These are phyloP conservation scores for Daldinia bambusicola DNA, from an alignment of 495 filamentous ascomycete genomes.

Conservation along the genomic window DNA sequence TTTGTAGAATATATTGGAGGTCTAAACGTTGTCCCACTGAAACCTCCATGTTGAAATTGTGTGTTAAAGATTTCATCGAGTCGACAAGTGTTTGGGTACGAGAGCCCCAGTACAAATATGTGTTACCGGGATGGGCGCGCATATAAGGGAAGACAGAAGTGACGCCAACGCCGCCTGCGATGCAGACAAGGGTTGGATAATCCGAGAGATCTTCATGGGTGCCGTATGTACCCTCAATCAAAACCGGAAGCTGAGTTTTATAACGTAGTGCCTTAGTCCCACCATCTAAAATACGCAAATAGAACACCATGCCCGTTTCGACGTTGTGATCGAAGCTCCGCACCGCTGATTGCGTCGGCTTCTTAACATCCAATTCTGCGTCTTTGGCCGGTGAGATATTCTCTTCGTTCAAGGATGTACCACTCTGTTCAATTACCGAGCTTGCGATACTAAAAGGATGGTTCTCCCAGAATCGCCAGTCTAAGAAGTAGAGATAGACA, in stretches of 20 bases:
- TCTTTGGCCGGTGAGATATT: neutral
- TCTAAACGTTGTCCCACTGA: constrained; percentile 30
- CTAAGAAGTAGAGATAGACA: constrained; percentile 55
- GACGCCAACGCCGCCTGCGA: constrained; percentile 45
- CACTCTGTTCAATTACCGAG: constrained; percentile 1
- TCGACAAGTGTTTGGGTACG: constrained; percentile 32
- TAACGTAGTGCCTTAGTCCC: constrained; percentile 13
- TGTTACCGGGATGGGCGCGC: constrained; percentile 14
- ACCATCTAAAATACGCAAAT: constrained; percentile 8
- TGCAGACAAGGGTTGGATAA: constrained; percentile 38
- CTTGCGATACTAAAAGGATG: constrained; percentile 17
- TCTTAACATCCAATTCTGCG: neutral
- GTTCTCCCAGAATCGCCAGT: constrained; percentile 53
- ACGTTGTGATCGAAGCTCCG: constrained; percentile 8
- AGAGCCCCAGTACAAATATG: constrained; percentile 35
- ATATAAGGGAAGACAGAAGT: constrained; percentile 39
- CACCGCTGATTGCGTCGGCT: neutral
- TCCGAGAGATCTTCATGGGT: constrained; percentile 24
- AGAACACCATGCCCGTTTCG: constrained; percentile 15
- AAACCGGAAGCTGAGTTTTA: constrained; percentile 19
- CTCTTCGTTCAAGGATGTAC: neutral
- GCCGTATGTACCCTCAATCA: constrained; percentile 37
- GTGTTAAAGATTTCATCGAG: constrained; percentile 20
- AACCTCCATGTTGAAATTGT: constrained; percentile 22
- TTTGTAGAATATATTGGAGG: constrained; percentile 20